Evolutionary conservation across 2,329 filamentous ascomycete species (phyloP), one percentile per base, ranked within the genome.

Genomic region (Rachicladosporium sp.): DNA sequence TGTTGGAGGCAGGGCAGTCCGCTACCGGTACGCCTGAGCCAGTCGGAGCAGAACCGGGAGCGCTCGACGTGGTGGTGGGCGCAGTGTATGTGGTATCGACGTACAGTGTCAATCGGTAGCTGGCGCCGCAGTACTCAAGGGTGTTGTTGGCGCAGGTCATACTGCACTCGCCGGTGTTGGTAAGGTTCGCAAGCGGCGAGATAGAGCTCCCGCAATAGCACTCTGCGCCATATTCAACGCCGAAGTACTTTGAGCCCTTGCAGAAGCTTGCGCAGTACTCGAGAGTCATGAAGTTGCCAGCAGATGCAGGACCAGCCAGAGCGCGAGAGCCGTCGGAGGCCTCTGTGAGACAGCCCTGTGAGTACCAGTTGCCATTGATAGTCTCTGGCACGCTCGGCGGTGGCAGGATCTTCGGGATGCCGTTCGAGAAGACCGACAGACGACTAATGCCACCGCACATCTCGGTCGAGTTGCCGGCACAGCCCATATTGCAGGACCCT

Each of bases 191-290:
- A 6, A 46, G 43, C n/a, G 40, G 33, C 5, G 32, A 42, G 19
- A 57, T 40, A 19, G 32, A 46, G 31, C 51, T 53, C 4, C 54
- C 55, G 44, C 53, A 51, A 36, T 51, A 62, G 42, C 64, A 66
- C 45, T 66, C 57, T 6, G 42, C 43, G 3, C 48, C 51, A 39
- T 58, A 62, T 43, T 65, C 59, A 15, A 59, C 48, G 13, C 62
- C 64, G 35, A 63, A 65, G 44, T 55, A 64, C 32, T 49, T 42
- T 45, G 58, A 64, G n/a, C 44, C 51, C 11, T 43, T 43, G 51
- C 57, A 61, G 47, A 49, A 63, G 31, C 46, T 43, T 2, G 57
- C 56, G 45, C 63, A 67, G 41, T 47, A 52, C 29, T 64, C 60
- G 10, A 67, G 47, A 5, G 64, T 62, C 61, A 66, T 61, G 35